Conservation (phyloP, 225 moss, liverwort and hornwort species). For the Polytrichum formosum region DNA sequence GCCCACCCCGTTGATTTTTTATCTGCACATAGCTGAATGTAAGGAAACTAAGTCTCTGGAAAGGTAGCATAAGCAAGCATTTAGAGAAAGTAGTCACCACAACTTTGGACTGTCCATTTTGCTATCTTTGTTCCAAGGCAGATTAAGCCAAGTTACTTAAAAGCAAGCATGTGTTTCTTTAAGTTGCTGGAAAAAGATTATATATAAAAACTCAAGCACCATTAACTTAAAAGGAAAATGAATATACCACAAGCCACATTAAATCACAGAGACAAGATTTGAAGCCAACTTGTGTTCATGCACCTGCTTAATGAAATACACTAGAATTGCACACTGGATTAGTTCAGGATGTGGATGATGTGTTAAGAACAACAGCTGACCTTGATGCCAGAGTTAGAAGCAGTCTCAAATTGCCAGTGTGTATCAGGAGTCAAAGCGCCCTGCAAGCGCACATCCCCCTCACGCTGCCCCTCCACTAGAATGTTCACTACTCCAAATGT, state of each 20-base stretch:
- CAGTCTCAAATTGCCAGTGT: conserved; percentile 68
- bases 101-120: too few species aligned
- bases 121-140: too few species aligned
- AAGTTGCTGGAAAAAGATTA: too few species aligned
- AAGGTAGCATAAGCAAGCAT: too few species aligned
- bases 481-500: conserved; percentile 53
- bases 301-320: conserved; percentile 1
- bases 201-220: background rate
- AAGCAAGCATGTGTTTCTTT: too few species aligned
- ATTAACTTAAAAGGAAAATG: background rate
- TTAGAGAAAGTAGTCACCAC: too few species aligned
- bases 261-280: too few species aligned
- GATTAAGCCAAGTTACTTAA: too few species aligned
- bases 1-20: conserved; percentile 75
- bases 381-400: conserved; percentile 81
- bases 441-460: conserved; percentile 35
- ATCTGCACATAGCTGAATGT: conserved; percentile 44
- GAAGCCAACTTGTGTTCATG: background rate
- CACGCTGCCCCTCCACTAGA: conserved; percentile 45
- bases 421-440: conserved; percentile 65
- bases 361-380: conserved; percentile 25
- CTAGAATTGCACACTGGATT: too few species aligned
- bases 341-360: background rate
- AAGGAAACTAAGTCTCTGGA: too few species aligned
- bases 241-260: too few species aligned